Evolutionary conservation across 805 yeast species (phyloP), one percentile per base, ranked within the genome.

Genomic region (Saccharomyces paradoxus): DNA sequence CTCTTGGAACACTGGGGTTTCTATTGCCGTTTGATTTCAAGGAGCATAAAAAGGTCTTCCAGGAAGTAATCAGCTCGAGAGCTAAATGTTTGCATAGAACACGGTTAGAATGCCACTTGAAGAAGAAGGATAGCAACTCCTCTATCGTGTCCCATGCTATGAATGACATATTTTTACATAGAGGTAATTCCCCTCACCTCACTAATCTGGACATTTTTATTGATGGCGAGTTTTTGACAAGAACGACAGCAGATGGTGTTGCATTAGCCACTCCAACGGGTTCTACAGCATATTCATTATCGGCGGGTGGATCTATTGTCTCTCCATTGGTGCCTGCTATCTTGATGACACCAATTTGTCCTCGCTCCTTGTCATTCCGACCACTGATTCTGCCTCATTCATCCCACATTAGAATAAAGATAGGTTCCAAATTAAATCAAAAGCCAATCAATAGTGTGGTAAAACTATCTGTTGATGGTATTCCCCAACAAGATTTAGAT

Each of bases 241-340:
- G 91, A 52, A 90, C 97, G 4, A 87, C 92, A 0, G 96, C 95
- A 1, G 98, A 92, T 70, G 98, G 98, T 41, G 78, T 91, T 8
- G 81, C 84, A 4, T 76, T 89, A 49, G 79, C 94, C 2, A 87
- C 97, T 0, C 98, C 98, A 17, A 91, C 97, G 0, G 98, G 98
- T 0, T 88, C 96, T 9, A 91, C 97, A 0, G 97, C 97, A 0
- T 91, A 91, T 65, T 87, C 96, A 0, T 73, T 91, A 52, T 81
- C 89, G 29, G 82, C 96, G 0, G 97, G 98, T 13, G 98, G 98
- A 1, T 83, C 96, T 13, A 91, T 91, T 56, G 92, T 89, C 1
- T 95, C 91, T 59, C 97, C 98, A 0, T 72, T 83, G 52, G 96
- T 91, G 8, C 86, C 89, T 14, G 85, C 94, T 56, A 84, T 89